A percentile compares a stretch with the other conserved stretches of the same genome.
Evolutionary conservation across 73 alveolate genomes (phyloP).

Genomic region (Breviolum minutum): DNA sequence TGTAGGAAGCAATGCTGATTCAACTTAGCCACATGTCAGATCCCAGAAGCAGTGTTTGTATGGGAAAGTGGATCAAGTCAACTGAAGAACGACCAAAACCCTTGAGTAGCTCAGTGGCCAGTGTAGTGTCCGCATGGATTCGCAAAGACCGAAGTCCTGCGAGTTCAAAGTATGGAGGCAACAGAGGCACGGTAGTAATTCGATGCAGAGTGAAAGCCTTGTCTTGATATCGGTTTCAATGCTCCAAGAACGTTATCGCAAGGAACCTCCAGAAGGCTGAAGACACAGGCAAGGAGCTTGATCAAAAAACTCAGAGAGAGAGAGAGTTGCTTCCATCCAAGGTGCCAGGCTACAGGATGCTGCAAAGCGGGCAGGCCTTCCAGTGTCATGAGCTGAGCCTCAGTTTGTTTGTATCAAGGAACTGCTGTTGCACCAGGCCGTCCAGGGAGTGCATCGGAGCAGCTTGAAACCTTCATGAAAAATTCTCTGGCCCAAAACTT

Average conservation of each 20-base stretch:
- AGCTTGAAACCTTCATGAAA: neutral
- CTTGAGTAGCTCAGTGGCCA: neutral
- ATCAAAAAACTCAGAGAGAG: neutral
- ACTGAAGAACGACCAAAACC: no score
- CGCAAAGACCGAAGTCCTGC: conserved; percentile 1
- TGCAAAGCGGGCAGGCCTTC: neutral
- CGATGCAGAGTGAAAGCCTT: neutral
- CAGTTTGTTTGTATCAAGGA: neutral
- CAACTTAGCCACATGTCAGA: neutral
- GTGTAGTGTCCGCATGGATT: neutral
- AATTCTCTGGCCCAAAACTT: neutral
- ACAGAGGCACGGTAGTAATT: neutral
- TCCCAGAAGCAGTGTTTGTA: no score
- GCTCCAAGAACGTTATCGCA: neutral
- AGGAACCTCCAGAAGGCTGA: neutral
- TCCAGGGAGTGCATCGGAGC: neutral
- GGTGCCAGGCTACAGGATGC: neutral
- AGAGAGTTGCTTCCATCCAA: neutral
- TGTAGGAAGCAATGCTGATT: neutral
- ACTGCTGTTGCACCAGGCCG: neutral
- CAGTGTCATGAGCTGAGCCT: neutral
- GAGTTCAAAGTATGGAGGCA: neutral
- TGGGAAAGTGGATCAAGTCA: no score
- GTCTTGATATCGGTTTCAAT: no score
- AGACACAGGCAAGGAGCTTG: neutral